Evolutionary conservation across 2,329 filamentous ascomycete genomes (phyloP).

Genomic region (Akanthomyces muscarius): DNA sequence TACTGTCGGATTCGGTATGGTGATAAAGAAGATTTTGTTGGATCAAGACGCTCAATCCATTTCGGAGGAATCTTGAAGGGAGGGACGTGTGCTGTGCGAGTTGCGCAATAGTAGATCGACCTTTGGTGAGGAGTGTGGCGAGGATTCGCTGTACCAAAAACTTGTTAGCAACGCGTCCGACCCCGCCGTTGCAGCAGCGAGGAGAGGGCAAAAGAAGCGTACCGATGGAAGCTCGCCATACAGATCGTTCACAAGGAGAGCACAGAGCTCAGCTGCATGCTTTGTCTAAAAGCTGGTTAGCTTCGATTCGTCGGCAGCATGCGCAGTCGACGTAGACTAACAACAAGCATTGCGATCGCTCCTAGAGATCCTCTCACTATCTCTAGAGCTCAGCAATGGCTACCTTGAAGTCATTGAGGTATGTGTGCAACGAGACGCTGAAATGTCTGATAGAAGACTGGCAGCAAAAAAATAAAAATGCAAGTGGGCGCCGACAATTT

Average conservation of each 20-base stretch:
- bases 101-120: constrained; percentile 67
- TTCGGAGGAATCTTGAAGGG: constrained; percentile 68
- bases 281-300: constrained; percentile 49
- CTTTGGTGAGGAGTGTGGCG: constrained; percentile 69
- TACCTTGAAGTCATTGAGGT: constrained; percentile 62
- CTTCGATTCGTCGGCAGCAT: constrained; percentile 20
- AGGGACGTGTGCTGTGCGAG: constrained; percentile 71
- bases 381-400: constrained; percentile 70
- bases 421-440: neutral
- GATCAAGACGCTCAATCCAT: constrained; percentile 77
- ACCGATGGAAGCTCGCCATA: constrained; percentile 92
- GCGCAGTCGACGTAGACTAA: constrained; percentile 34
- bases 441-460: neutral
- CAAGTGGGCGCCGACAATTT: neutral
- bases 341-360: constrained; percentile 56
- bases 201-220: constrained; percentile 35
- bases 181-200: neutral
- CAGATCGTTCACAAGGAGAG: constrained; percentile 80
- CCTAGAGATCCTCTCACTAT: constrained; percentile 74
- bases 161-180: neutral
- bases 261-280: constrained; percentile 81
- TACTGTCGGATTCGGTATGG: constrained; percentile 58
- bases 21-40: constrained; percentile 85
- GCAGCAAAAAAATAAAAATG: constrained; percentile 1
- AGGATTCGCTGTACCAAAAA: constrained; percentile 69